Conservation (phyloP, 805 yeast genomes). For the Ogataea ramenticola region DNA sequence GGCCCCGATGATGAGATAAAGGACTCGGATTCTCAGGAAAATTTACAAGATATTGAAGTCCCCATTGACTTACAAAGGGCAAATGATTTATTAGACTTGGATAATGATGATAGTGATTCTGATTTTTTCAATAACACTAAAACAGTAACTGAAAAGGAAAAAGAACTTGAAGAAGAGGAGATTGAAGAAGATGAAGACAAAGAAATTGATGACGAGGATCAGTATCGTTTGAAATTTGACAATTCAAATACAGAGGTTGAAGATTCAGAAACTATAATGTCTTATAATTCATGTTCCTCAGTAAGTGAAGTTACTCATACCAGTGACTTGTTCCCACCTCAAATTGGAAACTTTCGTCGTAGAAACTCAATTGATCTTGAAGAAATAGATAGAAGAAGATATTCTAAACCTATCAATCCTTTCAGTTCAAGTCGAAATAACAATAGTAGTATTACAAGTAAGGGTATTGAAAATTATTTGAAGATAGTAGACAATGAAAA, state of each 20-base stretch:
- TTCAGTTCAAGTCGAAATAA: background rate
- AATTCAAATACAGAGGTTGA: too few relatives aligned
- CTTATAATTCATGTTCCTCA: background rate
- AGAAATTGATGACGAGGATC: too few relatives aligned
- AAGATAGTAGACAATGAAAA: background rate
- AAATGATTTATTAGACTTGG: constrained; percentile 1
- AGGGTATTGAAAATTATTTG: background rate
- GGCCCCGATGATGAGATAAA: constrained; percentile 17
- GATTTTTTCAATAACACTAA: too few relatives aligned
- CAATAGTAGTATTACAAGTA: too few relatives aligned
- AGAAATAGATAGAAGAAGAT: background rate
- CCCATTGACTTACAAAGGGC: background rate
- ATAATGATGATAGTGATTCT: constrained; percentile 3
- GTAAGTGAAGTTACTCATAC: constrained; percentile 1
- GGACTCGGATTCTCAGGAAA: too few relatives aligned
- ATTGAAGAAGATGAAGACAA: too few relatives aligned
- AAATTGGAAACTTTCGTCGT: background rate
- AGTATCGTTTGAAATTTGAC: too few relatives aligned
- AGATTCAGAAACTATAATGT: too few relatives aligned
- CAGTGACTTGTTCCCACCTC: background rate
- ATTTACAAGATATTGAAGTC: background rate
- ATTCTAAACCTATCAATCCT: background rate
- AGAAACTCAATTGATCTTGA: background rate
- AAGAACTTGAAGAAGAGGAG: too few relatives aligned
- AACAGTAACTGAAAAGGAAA: too few relatives aligned